These are phyloP conservation scores for Diplodia sapinea DNA, from an alignment of 2,329 filamentous ascomycete genomes.

Conservation along the genomic window DNA sequence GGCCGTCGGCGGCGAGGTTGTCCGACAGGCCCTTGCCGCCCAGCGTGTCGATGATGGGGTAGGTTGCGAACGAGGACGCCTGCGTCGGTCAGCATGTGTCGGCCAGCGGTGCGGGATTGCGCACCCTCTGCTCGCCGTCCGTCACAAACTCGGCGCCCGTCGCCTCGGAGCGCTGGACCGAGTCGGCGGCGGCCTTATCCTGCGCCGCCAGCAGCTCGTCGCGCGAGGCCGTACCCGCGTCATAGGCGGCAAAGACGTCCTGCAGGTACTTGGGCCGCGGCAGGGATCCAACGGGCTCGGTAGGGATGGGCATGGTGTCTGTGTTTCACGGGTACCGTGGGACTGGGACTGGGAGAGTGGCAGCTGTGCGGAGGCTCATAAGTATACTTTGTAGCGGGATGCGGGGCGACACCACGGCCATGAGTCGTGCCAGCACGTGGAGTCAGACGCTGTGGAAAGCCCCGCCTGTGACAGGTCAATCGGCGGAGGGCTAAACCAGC, in stretches of 20 bases:
- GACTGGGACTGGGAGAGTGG: background rate
- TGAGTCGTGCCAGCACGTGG: constrained; percentile 9
- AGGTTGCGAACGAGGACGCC: constrained; percentile 43
- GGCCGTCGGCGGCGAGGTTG: constrained; percentile 40
- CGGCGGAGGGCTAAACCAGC: background rate
- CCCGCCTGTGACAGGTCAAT: background rate
- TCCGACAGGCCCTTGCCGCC: constrained; percentile 41
- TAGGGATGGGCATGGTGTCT: constrained; percentile 32
- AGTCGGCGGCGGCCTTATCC: constrained; percentile 43
- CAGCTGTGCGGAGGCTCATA: background rate
- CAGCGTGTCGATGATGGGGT: constrained; percentile 42
- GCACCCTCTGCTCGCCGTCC: constrained; percentile 42
- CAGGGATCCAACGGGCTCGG: constrained; percentile 33
- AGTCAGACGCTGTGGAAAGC: constrained; percentile 12
- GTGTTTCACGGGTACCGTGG: constrained; percentile 17
- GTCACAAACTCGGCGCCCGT: constrained; percentile 41
- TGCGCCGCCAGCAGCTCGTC: constrained; percentile 39
- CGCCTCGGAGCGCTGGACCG: constrained; percentile 38
- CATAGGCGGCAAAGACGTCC: constrained; percentile 40
- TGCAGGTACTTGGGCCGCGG: constrained; percentile 37
- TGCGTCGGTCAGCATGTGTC: background rate
- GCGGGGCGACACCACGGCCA: background rate
- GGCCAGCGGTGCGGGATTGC: background rate
- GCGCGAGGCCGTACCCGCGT: constrained; percentile 37
- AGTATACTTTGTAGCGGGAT: background rate